Base-by-base conservation (phyloP, 129 eudicot genomes). In the Helichrysum umbraculigerum region DNA sequence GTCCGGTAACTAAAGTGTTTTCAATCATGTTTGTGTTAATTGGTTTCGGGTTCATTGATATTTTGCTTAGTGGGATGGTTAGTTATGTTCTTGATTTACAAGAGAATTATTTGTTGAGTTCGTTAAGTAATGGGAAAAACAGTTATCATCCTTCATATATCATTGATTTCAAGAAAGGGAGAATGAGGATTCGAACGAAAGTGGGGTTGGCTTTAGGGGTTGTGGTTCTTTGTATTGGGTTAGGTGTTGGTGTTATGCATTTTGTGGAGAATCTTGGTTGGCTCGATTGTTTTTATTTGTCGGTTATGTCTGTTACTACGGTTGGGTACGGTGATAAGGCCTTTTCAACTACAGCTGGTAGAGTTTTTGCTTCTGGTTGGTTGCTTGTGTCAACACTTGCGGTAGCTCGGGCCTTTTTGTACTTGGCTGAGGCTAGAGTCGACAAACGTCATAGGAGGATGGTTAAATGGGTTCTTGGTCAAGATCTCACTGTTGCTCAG, bases 251-350 rank as follows among this genome's bases (percentile, higher is more conserved):
- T 79, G 87, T 83, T 60, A 51, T 91, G 87, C 86, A 86, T 73
- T 84, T 54, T 65, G 85, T 86, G 22, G 97, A 88, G 81, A 21
- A 73, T 7, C 79, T 88, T 60, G 79, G 81, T 35, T 91, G 90
- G 97, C 77, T 91, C 65, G 95, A 91, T 82, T 83, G 86, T 10
- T 41, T 87, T 16, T 88, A 88, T 74, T 70, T 91, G 16, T 89
- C 97, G 1, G 97, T 91, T 64, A 85, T 88, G 88, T 91, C 97
- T 0, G 97, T 91, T 73, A 91, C 97, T 25, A 91, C 97, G 2
- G 97, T 91, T 68, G 97, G 97, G 29, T 91, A 88, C 59, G 97
- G 97, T 14, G 97, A 91, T 68, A 62, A 74, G 22, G 95, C 86
- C 0, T 91, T 91, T 77, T 44, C 62, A 25, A 70, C 95, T 1